Evolutionary conservation across 2,329 filamentous ascomycete genomes (phyloP).

Genomic region (Ascochyta rabiei): DNA sequence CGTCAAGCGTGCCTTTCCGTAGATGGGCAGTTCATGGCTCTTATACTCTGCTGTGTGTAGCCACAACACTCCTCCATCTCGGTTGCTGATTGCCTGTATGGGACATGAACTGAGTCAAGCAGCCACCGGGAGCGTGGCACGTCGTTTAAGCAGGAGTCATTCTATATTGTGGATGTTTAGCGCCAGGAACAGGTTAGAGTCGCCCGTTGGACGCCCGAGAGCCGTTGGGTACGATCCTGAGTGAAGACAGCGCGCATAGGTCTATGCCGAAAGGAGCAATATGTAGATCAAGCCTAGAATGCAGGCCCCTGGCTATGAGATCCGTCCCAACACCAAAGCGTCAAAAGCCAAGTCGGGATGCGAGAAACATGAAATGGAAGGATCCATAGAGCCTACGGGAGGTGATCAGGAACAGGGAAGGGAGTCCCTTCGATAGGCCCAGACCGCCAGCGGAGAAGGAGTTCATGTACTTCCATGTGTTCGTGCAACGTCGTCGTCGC

Average conservation of each 20-base stretch:
- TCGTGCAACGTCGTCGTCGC: not conserved
- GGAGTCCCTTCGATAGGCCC: not conserved
- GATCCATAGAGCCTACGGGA: conserved; percentile 4
- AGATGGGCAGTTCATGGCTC: conserved; percentile 13
- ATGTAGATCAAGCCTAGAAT: conserved; percentile 15
- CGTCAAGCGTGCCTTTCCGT: conserved; percentile 38
- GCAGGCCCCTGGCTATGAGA: conserved; percentile 5
- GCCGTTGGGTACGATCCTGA: conserved; percentile 14
- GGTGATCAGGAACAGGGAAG: conserved; percentile 6
- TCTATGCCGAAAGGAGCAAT: conserved; percentile 4
- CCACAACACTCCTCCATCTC: conserved; percentile 21
- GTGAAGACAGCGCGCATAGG: not conserved
- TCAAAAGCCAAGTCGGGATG: conserved; percentile 3
- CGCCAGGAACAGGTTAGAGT: conserved; percentile 19
- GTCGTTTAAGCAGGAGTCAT: conserved; percentile 23
- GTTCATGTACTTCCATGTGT: conserved; percentile 9
- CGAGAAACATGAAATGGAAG: conserved; percentile 11
- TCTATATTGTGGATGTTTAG: conserved; percentile 19
- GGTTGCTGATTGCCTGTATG: conserved; percentile 24
- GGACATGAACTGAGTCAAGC: conserved; percentile 19
- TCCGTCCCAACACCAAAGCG: conserved; percentile 4
- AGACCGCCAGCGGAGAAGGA: conserved; percentile 2
- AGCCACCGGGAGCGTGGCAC: conserved; percentile 17
- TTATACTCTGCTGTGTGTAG: conserved; percentile 28
- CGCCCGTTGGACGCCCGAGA: conserved; percentile 23